Conservation (phyloP, 2,329 filamentous ascomycete species). For the Colletotrichum noveboracense region DNA sequence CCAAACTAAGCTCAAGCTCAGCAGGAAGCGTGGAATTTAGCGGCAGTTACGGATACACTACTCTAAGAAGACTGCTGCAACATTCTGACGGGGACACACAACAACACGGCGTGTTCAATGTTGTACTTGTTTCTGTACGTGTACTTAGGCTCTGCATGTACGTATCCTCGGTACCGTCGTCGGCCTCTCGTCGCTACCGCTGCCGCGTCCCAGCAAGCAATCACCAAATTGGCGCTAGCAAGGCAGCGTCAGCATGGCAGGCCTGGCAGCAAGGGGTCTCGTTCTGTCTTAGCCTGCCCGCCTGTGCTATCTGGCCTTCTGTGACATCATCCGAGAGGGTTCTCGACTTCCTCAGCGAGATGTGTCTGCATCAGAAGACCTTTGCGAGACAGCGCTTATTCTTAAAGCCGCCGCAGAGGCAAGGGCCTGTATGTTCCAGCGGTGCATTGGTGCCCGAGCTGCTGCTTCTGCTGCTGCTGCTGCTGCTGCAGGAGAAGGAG, state of each 20-base stretch:
- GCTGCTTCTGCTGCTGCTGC: not conserved
- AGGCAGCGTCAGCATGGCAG: not conserved
- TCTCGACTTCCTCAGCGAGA: not conserved
- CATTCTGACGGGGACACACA: not conserved
- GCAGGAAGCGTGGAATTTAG: not conserved
- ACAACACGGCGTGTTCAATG: not conserved
- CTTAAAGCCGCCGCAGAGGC: not conserved
- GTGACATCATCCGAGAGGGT: slow-evolving; percentile 9
- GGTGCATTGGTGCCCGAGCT: not conserved
- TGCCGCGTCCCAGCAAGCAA: not conserved
- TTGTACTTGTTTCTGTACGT: not conserved
- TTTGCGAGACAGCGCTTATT: not conserved
- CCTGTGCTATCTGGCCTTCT: not conserved
- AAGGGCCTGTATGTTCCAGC: not conserved
- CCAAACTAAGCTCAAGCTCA: not conserved
- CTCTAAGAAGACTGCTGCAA: not conserved
- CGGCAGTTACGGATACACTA: slow-evolving; percentile 1
- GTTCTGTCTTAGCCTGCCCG: slow-evolving; percentile 6
- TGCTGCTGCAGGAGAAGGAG: not conserved
- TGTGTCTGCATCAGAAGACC: not conserved
- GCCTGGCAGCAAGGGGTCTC: slow-evolving; percentile 8
- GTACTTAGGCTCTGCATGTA: not conserved
- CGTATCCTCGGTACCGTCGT: not conserved
- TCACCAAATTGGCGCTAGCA: not conserved
- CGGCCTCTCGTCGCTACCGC: not conserved